Evolutionary conservation across 73 alveolate genomes (phyloP).

Genomic region (Paramecium sonneborni): DNA sequence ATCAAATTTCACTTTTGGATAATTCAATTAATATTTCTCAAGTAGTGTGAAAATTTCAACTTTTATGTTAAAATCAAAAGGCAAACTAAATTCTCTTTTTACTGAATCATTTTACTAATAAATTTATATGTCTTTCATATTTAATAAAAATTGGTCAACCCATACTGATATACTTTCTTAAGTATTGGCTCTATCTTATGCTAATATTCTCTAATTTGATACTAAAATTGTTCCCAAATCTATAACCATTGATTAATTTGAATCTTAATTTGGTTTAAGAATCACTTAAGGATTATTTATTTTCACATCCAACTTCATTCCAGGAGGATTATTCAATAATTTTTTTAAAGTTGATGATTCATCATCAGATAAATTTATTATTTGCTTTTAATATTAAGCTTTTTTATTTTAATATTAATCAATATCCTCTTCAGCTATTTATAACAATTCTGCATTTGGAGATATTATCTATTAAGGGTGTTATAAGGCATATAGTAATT

Average conservation of each 20-base stretch:
- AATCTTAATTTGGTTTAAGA: conserved; percentile 37
- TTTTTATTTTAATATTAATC: neutral
- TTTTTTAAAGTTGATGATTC: neutral
- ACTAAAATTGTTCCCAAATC: conserved; percentile 59
- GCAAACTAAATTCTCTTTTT: conserved; percentile 49
- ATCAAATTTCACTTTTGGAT: conserved; percentile 51
- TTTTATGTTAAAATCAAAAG: conserved; percentile 52
- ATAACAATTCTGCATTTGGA: neutral
- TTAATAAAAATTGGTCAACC: conserved; percentile 43
- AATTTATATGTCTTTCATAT: conserved; percentile 9
- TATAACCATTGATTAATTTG: neutral
- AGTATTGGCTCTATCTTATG: neutral
- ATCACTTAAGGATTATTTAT: conserved; percentile 51
- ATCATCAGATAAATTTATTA: neutral
- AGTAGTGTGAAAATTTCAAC: neutral
- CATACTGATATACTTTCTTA: neutral
- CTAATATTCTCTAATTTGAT: neutral
- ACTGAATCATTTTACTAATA: neutral
- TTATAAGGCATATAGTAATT: conserved; percentile 42
- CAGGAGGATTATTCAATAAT: conserved; percentile 48
- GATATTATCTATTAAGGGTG: conserved; percentile 14
- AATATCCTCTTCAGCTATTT: neutral
- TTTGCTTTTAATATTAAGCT: neutral
- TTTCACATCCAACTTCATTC: neutral
- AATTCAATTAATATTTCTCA: conserved; percentile 8